Evolutionary conservation across 2,329 filamentous ascomycete species (phyloP).

Genomic region (Berkeleyomyces basicola): DNA sequence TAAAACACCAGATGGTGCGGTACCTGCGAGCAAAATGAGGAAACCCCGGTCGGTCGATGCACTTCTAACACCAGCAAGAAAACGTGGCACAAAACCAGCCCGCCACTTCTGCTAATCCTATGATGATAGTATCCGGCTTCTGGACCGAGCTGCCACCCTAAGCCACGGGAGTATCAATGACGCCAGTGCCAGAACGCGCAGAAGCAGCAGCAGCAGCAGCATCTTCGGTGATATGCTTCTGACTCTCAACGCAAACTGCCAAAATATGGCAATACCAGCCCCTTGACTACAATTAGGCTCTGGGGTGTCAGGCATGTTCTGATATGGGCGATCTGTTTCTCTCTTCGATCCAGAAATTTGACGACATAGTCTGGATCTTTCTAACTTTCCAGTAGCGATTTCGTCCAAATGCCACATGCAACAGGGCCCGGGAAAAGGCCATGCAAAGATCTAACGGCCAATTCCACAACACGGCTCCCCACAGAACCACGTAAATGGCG

Average conservation of each 20-base stretch:
- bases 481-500: background rate
- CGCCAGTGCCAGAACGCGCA: too few relatives aligned
- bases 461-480: background rate
- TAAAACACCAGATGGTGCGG: background rate
- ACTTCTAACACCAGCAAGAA: background rate
- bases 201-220: too few relatives aligned
- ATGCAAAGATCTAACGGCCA: background rate
- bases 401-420: background rate
- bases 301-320: background rate
- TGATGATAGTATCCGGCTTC: too few relatives aligned
- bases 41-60: background rate
- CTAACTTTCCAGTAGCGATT: background rate
- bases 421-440: background rate
- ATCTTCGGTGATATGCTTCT: too few relatives aligned
- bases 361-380: background rate
- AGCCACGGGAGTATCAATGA: too few relatives aligned
- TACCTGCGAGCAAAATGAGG: background rate
- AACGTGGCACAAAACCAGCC: background rate
- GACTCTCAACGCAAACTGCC: background rate
- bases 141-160: too few relatives aligned
- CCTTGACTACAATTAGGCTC: too few relatives aligned
- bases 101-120: too few relatives aligned
- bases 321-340: background rate
- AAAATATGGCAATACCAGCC: background rate
- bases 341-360: background rate